Conservation (phyloP, 768 basidiomycete genomes). For the Roridomyces roridus region DNA sequence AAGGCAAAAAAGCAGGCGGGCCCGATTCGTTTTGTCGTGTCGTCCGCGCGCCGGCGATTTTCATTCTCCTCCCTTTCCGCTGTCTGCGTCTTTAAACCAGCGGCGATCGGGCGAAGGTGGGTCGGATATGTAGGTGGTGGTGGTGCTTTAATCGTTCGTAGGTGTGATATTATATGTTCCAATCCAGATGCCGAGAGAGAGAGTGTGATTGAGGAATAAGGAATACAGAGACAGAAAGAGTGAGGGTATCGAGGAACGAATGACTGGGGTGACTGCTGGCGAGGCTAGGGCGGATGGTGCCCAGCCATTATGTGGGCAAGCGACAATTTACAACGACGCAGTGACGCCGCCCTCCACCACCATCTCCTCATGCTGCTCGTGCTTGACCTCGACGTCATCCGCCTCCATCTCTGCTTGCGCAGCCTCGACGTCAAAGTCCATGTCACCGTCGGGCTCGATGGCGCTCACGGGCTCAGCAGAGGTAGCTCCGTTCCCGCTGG, state of each 20-base stretch:
- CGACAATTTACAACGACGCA: slow-evolving; percentile 24
- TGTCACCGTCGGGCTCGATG: slow-evolving; percentile 41
- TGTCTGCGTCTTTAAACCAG: not conserved
- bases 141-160: slow-evolving; percentile 23
- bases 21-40: slow-evolving; percentile 23
- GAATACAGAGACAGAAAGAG: slow-evolving; percentile 5
- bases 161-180: slow-evolving; percentile 18
- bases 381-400: slow-evolving; percentile 27
- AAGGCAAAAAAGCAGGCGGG: slow-evolving; percentile 20
- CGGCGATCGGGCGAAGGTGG: slow-evolving; percentile 14
- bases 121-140: slow-evolving; percentile 7
- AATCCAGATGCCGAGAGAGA: slow-evolving; percentile 14
- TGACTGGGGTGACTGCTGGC: slow-evolving; percentile 14
- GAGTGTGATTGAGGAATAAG: not conserved
- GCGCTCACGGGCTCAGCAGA: slow-evolving; percentile 44
- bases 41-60: slow-evolving; percentile 23
- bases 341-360: slow-evolving; percentile 3
- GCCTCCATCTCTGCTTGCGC: slow-evolving; percentile 37
- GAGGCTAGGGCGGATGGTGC: not conserved
- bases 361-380: slow-evolving; percentile 13
- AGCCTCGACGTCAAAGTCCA: slow-evolving; percentile 38
- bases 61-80: slow-evolving; percentile 9
- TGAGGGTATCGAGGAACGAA: slow-evolving; percentile 21
- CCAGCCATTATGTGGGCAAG: not conserved
- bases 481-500: slow-evolving; percentile 39